These are phyloP conservation scores for Centrapalus pauciflorus DNA, from an alignment of 129 eudicot species.

Conservation along the genomic window DNA sequence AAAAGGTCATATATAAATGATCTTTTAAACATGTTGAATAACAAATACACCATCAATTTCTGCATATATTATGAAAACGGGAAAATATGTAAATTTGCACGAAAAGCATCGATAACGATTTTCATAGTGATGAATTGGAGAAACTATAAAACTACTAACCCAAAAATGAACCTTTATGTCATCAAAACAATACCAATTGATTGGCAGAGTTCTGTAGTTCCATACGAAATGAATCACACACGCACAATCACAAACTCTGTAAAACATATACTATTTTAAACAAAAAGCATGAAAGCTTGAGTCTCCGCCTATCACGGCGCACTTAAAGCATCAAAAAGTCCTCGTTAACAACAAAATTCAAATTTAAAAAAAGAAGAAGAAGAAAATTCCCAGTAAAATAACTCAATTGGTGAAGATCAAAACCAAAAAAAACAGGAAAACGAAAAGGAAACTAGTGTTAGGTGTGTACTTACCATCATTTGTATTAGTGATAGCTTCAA, in stretches of 20 bases:
- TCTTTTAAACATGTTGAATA: background rate
- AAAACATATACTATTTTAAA: background rate
- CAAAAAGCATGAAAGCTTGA: background rate
- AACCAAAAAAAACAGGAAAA: background rate
- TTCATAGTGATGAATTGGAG: background rate
- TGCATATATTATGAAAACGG: background rate
- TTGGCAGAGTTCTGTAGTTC: background rate
- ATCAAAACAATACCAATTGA: background rate
- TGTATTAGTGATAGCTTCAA: background rate
- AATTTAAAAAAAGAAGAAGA: background rate
- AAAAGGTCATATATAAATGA: background rate
- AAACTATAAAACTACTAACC: background rate
- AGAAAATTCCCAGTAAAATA: background rate
- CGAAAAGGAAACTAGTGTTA: background rate
- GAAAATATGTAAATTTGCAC: background rate
- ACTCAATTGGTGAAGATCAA: background rate
- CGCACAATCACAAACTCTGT: background rate
- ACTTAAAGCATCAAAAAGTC: background rate
- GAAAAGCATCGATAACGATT: background rate
- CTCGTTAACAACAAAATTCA: background rate
- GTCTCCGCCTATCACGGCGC: background rate
- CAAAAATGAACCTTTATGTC: background rate
- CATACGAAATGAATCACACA: too few species aligned
- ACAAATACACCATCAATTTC: background rate
- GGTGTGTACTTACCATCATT: background rate